Evolutionary conservation across 768 basidiomycete genomes (phyloP).

Genomic region (Clitopilus passeckerianus): DNA sequence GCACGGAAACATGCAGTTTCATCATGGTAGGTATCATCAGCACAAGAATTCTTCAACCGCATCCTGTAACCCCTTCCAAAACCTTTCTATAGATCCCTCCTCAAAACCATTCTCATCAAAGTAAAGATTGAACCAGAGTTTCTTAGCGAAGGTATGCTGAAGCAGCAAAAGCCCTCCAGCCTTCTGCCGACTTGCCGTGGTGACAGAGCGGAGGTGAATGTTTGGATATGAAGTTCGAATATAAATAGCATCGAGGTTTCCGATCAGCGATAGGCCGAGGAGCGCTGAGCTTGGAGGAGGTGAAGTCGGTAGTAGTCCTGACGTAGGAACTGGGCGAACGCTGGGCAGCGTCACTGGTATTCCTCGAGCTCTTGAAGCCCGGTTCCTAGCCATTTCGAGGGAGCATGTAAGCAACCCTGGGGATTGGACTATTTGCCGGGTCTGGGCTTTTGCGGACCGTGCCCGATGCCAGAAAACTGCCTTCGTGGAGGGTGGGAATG

Average conservation of each 20-base stretch:
- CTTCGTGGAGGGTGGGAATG: slow-evolving; percentile 40
- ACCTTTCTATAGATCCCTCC: slow-evolving; percentile 18
- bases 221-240: slow-evolving; percentile 40
- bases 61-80: slow-evolving; percentile 20
- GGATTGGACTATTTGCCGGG: slow-evolving; percentile 38
- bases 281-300: slow-evolving; percentile 27
- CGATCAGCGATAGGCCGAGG: slow-evolving; percentile 63
- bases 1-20: background rate
- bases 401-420: slow-evolving; percentile 45
- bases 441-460: slow-evolving; percentile 47
- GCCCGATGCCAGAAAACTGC: slow-evolving; percentile 58
- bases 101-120: slow-evolving; percentile 25
- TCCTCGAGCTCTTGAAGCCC: slow-evolving; percentile 30
- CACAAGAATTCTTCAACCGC: slow-evolving; percentile 13
- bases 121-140: slow-evolving; percentile 44
- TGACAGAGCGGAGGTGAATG: slow-evolving; percentile 50
- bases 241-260: slow-evolving; percentile 65
- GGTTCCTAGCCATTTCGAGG: slow-evolving; percentile 42
- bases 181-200: slow-evolving; percentile 62
- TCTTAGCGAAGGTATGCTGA: slow-evolving; percentile 54
- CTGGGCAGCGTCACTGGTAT: background rate
- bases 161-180: slow-evolving; percentile 57
- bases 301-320: slow-evolving; percentile 3
- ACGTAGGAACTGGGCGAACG: background rate
- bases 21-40: background rate